A percentile compares a stretch with the other conserved stretches of the same genome.
Evolutionary conservation across 2,329 filamentous ascomycete species (phyloP).

Genomic region (Fusarium solani-melongenae): DNA sequence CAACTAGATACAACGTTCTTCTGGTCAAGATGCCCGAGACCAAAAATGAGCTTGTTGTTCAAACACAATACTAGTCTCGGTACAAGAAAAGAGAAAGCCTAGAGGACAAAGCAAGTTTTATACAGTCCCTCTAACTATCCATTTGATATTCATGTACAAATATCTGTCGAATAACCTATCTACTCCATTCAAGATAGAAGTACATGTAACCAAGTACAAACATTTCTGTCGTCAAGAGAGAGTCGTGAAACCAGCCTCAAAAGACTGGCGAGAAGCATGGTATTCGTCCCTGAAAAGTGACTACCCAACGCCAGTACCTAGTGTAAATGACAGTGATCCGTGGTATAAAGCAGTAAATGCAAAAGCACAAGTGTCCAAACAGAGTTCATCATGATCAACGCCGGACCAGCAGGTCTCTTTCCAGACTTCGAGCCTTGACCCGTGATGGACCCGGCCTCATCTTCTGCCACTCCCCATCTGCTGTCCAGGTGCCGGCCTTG

Average conservation of each 20-base stretch:
- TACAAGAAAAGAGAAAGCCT: background rate
- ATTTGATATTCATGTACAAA: background rate
- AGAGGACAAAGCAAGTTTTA: background rate
- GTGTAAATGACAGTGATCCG: constrained; percentile 14
- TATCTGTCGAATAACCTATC: background rate
- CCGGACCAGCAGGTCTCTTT: constrained; percentile 34
- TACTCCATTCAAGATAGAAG: background rate
- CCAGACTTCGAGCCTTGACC: constrained; percentile 47
- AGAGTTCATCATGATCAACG: constrained; percentile 19
- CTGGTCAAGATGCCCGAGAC: background rate
- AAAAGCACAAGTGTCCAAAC: background rate
- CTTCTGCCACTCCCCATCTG: constrained; percentile 71
- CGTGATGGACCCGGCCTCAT: constrained; percentile 72
- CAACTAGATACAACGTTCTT: background rate
- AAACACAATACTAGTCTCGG: background rate
- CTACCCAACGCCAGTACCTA: background rate
- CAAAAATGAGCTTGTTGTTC: background rate
- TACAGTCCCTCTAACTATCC: no score
- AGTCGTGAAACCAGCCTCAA: background rate
- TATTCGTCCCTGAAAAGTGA: background rate
- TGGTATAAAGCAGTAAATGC: background rate
- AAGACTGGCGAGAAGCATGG: background rate
- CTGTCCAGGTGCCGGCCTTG: constrained; percentile 77
- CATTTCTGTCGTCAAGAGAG: background rate
- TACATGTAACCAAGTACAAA: background rate